Base-by-base conservation (phyloP, 768 basidiomycete genomes). In the Xerocomellus chrysenteron region DNA sequence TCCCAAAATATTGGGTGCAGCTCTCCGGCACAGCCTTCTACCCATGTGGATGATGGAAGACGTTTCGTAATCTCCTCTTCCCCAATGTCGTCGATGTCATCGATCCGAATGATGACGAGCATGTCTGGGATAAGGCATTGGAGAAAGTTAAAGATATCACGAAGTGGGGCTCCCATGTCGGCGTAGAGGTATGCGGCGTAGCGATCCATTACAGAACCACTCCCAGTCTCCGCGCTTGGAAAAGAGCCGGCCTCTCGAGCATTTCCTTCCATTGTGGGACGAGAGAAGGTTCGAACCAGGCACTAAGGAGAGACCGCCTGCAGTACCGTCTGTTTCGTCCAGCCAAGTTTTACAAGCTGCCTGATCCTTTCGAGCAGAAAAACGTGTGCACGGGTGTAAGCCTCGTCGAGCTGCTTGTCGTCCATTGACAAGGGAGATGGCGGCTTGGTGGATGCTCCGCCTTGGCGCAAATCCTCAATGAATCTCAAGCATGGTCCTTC, bases 401-500 rank as follows among this genome's bases (percentile, higher is more conserved):
- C 21, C 17, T 42, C 53, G 35, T 55, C 41, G 41, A 47, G 53
- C 14, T 36, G 40, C 11, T 32, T 30, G 47, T 49, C 46, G 2
- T 57, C 41, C 35, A 21, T 21, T 21, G 21, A 21, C 21, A 48
- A 10, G 26, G 40, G 46, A 37, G 6, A 2, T 8, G 52, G 52
- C 4, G 28, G 46, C 12, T 12, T 43, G 12, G 24, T 32, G 16
- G 40, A 55, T 11, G 35, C n/a, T 26, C 5, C 12, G 3, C 17
- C 28, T 3, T 17, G 21, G 17, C 12, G 24, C 16, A 28, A 13
- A 12, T 16, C 16, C 2, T 17, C 19, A 16, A n/a, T 24, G 56
- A 56, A 57, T n/a, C n/a, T 42, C 28, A 55, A 19, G 35, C 55
- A 57, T 2, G 52, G 53, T 19, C 56, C 54, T 56, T 57, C 56